phyloP scores from a whole-genome alignment of 495 filamentous ascomycete genomes.

The Lentithecium fluviatile region DNA sequence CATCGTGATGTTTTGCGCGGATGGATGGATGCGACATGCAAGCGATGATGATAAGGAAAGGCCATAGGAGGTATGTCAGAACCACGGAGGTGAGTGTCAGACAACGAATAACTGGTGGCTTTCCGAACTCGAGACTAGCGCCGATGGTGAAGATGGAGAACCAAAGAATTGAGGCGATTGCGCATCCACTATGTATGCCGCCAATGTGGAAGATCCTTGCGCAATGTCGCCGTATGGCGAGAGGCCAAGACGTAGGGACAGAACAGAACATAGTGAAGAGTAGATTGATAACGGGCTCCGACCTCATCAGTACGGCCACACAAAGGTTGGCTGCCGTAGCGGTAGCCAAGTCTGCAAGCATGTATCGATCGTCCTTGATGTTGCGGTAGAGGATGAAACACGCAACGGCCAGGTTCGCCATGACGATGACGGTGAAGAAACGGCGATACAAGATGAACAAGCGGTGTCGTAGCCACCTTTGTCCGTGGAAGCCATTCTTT shows the following conservation, averaged over 20 bases:
- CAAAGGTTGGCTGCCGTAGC: conserved; percentile 55
- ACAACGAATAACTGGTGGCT: conserved; percentile 4
- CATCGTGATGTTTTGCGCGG: conserved; percentile 52
- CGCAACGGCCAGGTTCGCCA: conserved; percentile 18
- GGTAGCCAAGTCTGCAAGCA: conserved; percentile 41
- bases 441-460: conserved; percentile 21
- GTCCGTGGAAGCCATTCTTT: conserved; percentile 24
- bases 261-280: conserved; percentile 62
- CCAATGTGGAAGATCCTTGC: conserved; percentile 78
- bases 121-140: conserved; percentile 15
- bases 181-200: conserved; percentile 72
- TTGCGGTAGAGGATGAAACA: conserved; percentile 19
- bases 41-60: conserved; percentile 30
- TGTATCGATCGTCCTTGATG: conserved; percentile 23
- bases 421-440: conserved; percentile 20
- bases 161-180: conserved; percentile 67
- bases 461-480: conserved; percentile 28
- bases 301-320: conserved; percentile 62
- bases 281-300: conserved; percentile 72
- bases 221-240: conserved; percentile 61
- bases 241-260: conserved; percentile 60
- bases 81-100: conserved; percentile 5
- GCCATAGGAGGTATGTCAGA: conserved; percentile 15
- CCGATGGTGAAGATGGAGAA: conserved; percentile 46
- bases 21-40: conserved; percentile 46